Evolutionary conservation across 371 early-diverging fungal species (phyloP).

Genomic region (Haplosporangium sp.): DNA sequence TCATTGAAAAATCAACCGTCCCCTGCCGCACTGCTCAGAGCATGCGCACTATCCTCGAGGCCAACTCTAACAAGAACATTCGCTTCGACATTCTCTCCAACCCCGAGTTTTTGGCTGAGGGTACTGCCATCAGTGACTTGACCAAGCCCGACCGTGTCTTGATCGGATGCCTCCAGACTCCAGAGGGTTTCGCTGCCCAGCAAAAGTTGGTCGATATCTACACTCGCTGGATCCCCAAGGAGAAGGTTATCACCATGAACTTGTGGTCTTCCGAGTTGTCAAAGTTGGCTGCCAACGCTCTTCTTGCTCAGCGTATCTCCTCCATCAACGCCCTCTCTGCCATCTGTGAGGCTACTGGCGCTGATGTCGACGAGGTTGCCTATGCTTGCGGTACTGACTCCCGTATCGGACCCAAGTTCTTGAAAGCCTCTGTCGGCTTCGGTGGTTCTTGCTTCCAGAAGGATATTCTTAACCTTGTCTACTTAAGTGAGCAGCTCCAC

Average conservation of each 20-base stretch:
- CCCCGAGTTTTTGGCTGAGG: conserved; percentile 98
- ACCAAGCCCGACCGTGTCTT: conserved; percentile 93
- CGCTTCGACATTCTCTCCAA: conserved; percentile 93
- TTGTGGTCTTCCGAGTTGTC: conserved; percentile 95
- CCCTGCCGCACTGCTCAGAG: conserved; percentile 94
- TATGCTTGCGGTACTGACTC: conserved; percentile 92
- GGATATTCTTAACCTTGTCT: conserved; percentile 94
- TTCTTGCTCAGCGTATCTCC: conserved; percentile 96
- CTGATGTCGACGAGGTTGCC: conserved; percentile 93
- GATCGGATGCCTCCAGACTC: conserved; percentile 89
- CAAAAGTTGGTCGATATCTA: conserved; percentile 79
- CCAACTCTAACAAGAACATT: conserved; percentile 79
- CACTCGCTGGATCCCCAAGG: conserved; percentile 81
- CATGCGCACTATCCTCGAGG: conserved; percentile 89
- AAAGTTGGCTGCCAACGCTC: conserved; percentile 96
- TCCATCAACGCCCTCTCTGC: conserved; percentile 93
- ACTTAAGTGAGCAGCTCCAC: conserved; percentile 84
- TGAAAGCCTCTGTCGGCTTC: conserved; percentile 94
- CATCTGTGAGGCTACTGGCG: conserved; percentile 94
- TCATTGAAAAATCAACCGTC: conserved; percentile 96
- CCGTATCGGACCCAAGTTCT: conserved; percentile 92
- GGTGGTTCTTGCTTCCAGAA: conserved; percentile 98
- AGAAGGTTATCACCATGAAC: conserved; percentile 91
- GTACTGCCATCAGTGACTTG: conserved; percentile 91
- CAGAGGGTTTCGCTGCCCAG: conserved; percentile 84